Percentiles rank a stretch among this genome's conserved stretches.
Conservation (phyloP, 306 rosid species). For the peach (Prunus persica) region Prunus_persica_NCBIv2 NC_034015.1:9741001-9741500, state of each 20-base stretch:
- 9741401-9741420: not conserved
- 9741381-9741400: not conserved
- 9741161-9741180: slow-evolving; percentile 37
- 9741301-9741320: not conserved
- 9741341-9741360: not conserved
- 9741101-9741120: slow-evolving; percentile 97
- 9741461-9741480: not conserved
- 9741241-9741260: not conserved
- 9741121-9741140: slow-evolving; percentile 99
- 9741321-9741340: not conserved
- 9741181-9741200: slow-evolving; percentile 18
- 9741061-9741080: slow-evolving; percentile 75
- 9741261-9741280: not conserved
- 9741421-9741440: not conserved
- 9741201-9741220: slow-evolving; percentile 9
- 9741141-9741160: slow-evolving; percentile 90
- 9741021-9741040: slow-evolving; percentile 91
- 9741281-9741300: not conserved
- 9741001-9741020: slow-evolving; percentile 63
- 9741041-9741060: slow-evolving; percentile 91
- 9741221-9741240: not conserved
- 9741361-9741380: not conserved
- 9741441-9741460: not conserved
- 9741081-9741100: slow-evolving; percentile 94
- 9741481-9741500: not conserved